Evolutionary conservation across 2,329 filamentous ascomycete species (phyloP).

Genomic region (Fusarium metavorans): DNA sequence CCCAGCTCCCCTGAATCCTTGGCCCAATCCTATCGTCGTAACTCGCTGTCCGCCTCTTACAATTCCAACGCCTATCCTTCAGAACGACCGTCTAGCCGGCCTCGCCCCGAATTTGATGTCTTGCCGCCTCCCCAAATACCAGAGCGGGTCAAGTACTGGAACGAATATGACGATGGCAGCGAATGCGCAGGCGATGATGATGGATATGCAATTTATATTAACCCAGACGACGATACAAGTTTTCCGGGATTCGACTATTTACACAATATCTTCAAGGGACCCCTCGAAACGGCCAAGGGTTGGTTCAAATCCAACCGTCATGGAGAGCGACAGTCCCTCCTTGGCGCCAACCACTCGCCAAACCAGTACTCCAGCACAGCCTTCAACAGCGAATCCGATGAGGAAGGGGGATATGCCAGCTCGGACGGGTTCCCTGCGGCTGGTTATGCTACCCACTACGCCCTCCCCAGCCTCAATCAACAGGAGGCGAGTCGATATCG

Average conservation of each 20-base stretch:
- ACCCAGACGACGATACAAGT: slow-evolving; percentile 71
- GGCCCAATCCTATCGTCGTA: slow-evolving; percentile 25
- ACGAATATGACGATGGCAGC: slow-evolving; percentile 87
- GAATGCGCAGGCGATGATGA: slow-evolving; percentile 68
- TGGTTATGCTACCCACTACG: slow-evolving; percentile 68
- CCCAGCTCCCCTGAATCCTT: slow-evolving; percentile 53
- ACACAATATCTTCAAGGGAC: slow-evolving; percentile 61
- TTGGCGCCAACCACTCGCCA: slow-evolving; percentile 41
- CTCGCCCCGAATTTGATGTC: slow-evolving; percentile 46
- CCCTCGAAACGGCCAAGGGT: slow-evolving; percentile 63
- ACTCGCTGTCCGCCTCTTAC: slow-evolving; percentile 23
- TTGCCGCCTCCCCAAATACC: slow-evolving; percentile 46
- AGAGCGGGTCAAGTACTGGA: slow-evolving; percentile 74
- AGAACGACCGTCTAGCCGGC: slow-evolving; percentile 45
- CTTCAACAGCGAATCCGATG: slow-evolving; percentile 54
- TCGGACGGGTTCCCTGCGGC: slow-evolving; percentile 61
- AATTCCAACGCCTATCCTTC: not conserved
- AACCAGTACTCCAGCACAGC: slow-evolving; percentile 48
- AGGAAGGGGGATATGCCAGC: slow-evolving; percentile 65
- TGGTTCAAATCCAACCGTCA: slow-evolving; percentile 59
- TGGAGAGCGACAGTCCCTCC: slow-evolving; percentile 46
- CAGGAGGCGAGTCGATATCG: slow-evolving; percentile 63
- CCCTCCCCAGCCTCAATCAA: slow-evolving; percentile 65
- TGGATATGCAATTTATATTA: slow-evolving; percentile 79
- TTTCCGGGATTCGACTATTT: slow-evolving; percentile 75